Evolutionary conservation across 768 basidiomycete genomes (phyloP).

Genomic region (Mycena rosella): DNA sequence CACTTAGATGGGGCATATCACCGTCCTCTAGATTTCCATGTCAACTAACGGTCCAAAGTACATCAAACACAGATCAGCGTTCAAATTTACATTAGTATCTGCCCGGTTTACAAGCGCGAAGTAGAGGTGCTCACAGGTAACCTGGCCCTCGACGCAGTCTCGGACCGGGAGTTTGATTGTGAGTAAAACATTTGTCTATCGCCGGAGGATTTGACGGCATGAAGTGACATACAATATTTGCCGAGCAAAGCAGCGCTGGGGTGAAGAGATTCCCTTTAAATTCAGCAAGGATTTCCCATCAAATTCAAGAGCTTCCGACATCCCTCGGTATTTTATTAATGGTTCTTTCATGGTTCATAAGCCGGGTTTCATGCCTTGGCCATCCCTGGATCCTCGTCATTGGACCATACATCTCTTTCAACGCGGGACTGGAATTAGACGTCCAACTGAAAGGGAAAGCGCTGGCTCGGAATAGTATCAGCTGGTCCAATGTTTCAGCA

Average conservation of each 20-base stretch:
- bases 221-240: background rate
- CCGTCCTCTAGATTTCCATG: background rate
- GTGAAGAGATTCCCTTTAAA: background rate
- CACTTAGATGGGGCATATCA: conserved; percentile 9
- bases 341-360: no score
- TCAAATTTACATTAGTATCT: background rate
- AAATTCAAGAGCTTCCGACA: no score
- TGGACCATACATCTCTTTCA: background rate
- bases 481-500: background rate
- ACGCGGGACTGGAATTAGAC: background rate
- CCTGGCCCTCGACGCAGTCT: background rate
- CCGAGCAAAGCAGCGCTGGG: no score
- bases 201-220: no score
- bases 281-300: background rate
- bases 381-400: conserved; percentile 1
- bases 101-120: background rate
- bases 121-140: background rate
- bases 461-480: background rate
- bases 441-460: background rate
- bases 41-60: background rate
- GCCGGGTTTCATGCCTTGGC: background rate
- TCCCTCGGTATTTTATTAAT: no score
- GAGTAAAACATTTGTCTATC: no score
- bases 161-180: background rate
- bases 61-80: background rate